These are phyloP conservation scores for Dissophora ornata DNA, from an alignment of 192 early-diverging fungal species.

Conservation along the genomic window DNA sequence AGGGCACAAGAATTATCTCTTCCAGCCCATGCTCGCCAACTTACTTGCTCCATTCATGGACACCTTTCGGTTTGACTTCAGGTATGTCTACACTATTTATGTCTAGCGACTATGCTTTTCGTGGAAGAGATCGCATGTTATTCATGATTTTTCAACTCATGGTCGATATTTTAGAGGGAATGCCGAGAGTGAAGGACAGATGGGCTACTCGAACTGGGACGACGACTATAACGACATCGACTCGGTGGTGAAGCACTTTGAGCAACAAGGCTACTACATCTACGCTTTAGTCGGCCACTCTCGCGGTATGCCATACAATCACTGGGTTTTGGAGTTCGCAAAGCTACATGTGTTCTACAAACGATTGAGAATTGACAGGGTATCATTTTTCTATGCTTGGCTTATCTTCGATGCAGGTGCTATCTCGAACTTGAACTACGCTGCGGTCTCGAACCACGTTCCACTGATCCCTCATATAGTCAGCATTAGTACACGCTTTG, in stretches of 20 bases:
- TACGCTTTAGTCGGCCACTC: conserved; percentile 44
- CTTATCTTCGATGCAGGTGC: conserved; percentile 3
- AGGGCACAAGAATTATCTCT: conserved; percentile 42
- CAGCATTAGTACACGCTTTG: conserved; percentile 21
- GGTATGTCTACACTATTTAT: not conserved
- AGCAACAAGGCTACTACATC: conserved; percentile 22
- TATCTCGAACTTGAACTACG: conserved; percentile 23
- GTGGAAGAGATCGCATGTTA: not conserved
- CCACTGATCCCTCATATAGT: conserved; percentile 20
- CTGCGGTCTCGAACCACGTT: conserved; percentile 16
- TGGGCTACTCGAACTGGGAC: conserved; percentile 24
- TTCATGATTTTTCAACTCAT: too few relatives aligned
- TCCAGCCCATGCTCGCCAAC: conserved; percentile 25
- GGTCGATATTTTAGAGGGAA: conserved; percentile 12
- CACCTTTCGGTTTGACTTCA: conserved; percentile 56
- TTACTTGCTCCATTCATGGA: conserved; percentile 20
- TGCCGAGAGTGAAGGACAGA: conserved; percentile 45
- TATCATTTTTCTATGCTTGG: too few relatives aligned
- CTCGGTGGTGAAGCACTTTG: conserved; percentile 21
- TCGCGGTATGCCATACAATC: conserved; percentile 21
- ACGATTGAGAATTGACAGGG: too few relatives aligned
- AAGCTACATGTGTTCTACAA: too few relatives aligned
- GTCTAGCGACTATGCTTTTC: not conserved
- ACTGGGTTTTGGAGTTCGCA: too few relatives aligned
- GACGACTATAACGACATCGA: conserved; percentile 43